Evolutionary conservation across 1,139 yeast genomes (phyloP).

Genomic region (Sugiyamaella novakii): DNA sequence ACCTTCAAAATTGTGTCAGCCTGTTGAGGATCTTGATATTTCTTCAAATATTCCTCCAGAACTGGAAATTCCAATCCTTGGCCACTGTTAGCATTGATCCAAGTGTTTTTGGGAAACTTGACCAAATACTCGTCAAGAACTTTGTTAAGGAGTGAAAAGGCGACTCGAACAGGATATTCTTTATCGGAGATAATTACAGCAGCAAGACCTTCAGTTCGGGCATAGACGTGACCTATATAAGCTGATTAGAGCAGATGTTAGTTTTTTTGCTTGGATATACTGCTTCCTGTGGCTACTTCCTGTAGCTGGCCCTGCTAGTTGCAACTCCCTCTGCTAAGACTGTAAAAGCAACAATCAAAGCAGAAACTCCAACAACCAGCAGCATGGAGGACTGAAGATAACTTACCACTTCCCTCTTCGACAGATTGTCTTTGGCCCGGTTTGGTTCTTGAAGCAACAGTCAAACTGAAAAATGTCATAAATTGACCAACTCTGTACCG

Average conservation of each 20-base stretch:
- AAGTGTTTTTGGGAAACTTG: constrained; percentile 73
- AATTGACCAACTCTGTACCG: constrained; percentile 57
- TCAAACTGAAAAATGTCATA: constrained; percentile 90
- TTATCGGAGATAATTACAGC: constrained; percentile 92
- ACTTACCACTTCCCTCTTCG: constrained; percentile 69
- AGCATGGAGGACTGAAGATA: too few species aligned
- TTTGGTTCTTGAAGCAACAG: constrained; percentile 84
- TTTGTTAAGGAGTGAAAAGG: constrained; percentile 88
- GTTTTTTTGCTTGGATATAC: not conserved
- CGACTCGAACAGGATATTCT: constrained; percentile 98
- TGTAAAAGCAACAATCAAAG: too few species aligned
- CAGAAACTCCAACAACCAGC: too few species aligned
- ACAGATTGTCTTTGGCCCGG: constrained; percentile 93
- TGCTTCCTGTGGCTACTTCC: too few species aligned
- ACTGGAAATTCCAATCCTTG: constrained; percentile 57
- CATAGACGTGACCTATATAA: constrained; percentile 89
- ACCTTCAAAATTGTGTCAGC: constrained; percentile 97
- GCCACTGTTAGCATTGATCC: constrained; percentile 56
- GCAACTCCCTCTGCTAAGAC: too few species aligned
- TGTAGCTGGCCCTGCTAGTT: too few species aligned
- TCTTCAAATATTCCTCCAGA: constrained; percentile 68
- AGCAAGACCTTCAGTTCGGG: constrained; percentile 88
- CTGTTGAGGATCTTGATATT: constrained; percentile 95
- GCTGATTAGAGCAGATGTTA: constrained; percentile 33
- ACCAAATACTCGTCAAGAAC: constrained; percentile 86